Conservation (phyloP, 1,284 basidiomycete species). For the Puccinia novopanici region DNA sequence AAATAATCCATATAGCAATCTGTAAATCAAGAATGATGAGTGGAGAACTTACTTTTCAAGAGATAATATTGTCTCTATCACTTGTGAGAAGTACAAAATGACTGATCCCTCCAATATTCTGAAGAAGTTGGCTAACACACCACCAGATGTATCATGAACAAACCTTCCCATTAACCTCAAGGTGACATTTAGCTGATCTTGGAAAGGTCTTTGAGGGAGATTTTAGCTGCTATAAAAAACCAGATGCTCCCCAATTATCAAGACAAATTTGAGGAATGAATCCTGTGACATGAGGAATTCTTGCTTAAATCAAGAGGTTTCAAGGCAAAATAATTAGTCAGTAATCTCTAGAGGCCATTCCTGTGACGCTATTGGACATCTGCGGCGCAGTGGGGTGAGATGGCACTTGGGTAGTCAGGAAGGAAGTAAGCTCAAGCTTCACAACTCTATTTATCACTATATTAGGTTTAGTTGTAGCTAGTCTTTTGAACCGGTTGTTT, state of each 20-base stretch:
- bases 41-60: neutral
- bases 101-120: neutral
- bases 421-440: no score
- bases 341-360: no score
- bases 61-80: slow-evolving; percentile 6
- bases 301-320: neutral
- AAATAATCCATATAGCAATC: neutral
- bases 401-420: no score
- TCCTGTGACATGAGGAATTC: slow-evolving; percentile 8
- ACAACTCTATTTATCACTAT: no score
- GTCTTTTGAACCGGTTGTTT: no score
- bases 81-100: slow-evolving; percentile 16
- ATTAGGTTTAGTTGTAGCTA: no score
- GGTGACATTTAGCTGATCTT: slow-evolving; percentile 1
- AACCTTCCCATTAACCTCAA: neutral
- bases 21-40: neutral
- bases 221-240: neutral
- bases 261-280: neutral
- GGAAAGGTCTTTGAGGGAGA: neutral
- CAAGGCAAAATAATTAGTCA: no score
- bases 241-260: neutral
- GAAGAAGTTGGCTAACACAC: neutral
- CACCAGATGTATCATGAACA: neutral
- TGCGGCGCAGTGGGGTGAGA: no score
- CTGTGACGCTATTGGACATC: no score